Conservation (phyloP, 768 basidiomycete species). For the Leccinum broughii region DNA sequence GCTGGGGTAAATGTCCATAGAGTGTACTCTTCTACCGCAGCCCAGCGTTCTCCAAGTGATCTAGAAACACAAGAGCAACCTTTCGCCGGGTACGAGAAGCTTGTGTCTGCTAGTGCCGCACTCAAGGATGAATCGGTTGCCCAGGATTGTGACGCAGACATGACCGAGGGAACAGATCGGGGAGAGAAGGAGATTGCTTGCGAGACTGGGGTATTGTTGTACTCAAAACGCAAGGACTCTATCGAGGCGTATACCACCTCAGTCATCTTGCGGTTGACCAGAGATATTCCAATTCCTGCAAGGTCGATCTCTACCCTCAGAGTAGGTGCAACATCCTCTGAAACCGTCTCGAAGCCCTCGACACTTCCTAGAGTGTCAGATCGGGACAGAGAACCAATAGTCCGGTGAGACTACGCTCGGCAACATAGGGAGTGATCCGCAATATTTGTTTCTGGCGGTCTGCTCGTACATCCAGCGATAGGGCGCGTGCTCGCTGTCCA, state of each 20-base stretch:
- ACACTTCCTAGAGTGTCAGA: slow-evolving; percentile 68
- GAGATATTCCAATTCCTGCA: slow-evolving; percentile 88
- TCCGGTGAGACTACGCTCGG: slow-evolving; percentile 73
- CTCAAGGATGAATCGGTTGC: not conserved
- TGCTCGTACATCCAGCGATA: slow-evolving; percentile 92
- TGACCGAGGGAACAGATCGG: slow-evolving; percentile 50
- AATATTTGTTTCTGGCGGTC: slow-evolving; percentile 84
- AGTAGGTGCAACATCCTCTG: slow-evolving; percentile 67
- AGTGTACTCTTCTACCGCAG: slow-evolving; percentile 49
- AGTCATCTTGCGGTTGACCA: slow-evolving; percentile 82
- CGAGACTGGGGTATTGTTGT: slow-evolving; percentile 73
- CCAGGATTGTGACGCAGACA: slow-evolving; percentile 15
- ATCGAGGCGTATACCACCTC: slow-evolving; percentile 90
- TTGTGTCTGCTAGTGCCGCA: not conserved
- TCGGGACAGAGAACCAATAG: slow-evolving; percentile 46
- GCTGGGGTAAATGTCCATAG: slow-evolving; percentile 65
- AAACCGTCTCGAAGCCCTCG: slow-evolving; percentile 84
- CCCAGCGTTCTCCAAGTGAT: slow-evolving; percentile 54
- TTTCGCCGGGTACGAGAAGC: slow-evolving; percentile 13
- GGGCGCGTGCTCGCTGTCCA: slow-evolving; percentile 55
- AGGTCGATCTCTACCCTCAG: slow-evolving; percentile 73
- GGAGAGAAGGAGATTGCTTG: slow-evolving; percentile 66
- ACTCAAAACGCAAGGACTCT: slow-evolving; percentile 80
- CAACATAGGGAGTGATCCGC: slow-evolving; percentile 82
- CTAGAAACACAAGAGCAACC: slow-evolving; percentile 51